Base-by-base conservation (phyloP, 1,284 basidiomycete genomes). In the Leccinum huronense region DNA sequence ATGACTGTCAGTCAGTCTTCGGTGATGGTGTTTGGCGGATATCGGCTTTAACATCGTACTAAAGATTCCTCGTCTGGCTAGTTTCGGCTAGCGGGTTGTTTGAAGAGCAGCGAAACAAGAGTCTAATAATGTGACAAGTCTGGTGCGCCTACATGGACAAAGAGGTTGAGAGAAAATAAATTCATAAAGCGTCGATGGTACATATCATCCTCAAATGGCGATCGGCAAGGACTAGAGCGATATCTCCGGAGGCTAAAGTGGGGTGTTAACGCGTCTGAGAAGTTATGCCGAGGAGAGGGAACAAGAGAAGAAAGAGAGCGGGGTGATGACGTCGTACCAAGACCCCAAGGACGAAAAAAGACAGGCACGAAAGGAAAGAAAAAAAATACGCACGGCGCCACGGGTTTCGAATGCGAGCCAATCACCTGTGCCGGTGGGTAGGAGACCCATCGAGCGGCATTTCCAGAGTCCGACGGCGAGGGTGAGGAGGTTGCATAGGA, bases 351-450 rank as follows among this genome's bases (percentile, higher is more conserved):
- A 33, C 19, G 3, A 31, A 40, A 53, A 30, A 27, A 27, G 51
- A 53, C 3, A 53, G 27, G 27, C 6, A 54, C 19, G 30, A 55
- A 55, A 27, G 23, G 23, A 27, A 27, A 16, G 23, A 9, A 30
- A 10, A 14, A 19, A 8, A 5, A 8, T 4, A 80, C 90, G 69
- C 70, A 94, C 92, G 74, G 79, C 70, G 40, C 85, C 86, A 70
- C 94, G 80, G 3, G 86, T 90, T 79, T 96, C 94, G 71, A 96
- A 96, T 27, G 92, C 93, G 60, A 95, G 79, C 93, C 94, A 97
- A 78, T 97, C 94, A 3, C 90, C 93, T 0, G 93, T 91, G 1
- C 94, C 93, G 2, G 87, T 90, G 0, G 94, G 94, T 33, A 97
- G 77, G 61, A 97, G 80, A 2, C 94, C 94, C 93, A 97, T 95